Base-by-base conservation (phyloP, 2,329 filamentous ascomycete genomes). In the Colletotrichum cereale region DNA sequence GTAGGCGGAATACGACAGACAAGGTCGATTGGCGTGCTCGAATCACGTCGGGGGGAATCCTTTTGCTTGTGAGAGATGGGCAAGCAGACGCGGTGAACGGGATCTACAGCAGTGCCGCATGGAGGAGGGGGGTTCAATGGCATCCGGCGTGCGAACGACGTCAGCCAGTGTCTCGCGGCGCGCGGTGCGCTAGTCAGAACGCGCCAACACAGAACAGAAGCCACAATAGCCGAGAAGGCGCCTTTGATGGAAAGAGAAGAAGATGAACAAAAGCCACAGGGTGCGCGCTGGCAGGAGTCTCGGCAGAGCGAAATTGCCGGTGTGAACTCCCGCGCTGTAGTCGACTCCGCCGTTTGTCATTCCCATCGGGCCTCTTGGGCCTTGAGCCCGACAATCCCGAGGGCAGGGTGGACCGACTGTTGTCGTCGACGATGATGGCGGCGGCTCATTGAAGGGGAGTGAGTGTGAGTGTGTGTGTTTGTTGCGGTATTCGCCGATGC, bases 251-350 rank as follows among this genome's bases (percentile, higher is more conserved):
- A 58, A 21, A 47, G 16, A 11, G 10, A 36, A n/a, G 21, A 2
- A 36, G 5, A 24, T 16, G 18, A 24, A 40, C 8, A 53, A 53
- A 26, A 34, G 21, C 52, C 38, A 40, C 31, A 29, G 12, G 1
- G 44, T 26, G 16, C 18, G 26, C 24, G 24, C n/a, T 10, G 2
- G 2, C 40, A 48, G 21, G 24, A 14, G 2, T 29, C 44, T 3
- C 16, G 11, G n/a, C 34, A 21, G 34, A 29, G 11, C 24, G 36
- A 63, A 52, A 71, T 63, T 71, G 68, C 68, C 68, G 65, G 68
- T 31, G 31, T 29, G 64, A 71, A 71, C 68, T 71, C 68, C 68
- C 68, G 68, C 56, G 40, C 63, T 62, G 34, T 34, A 52, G 58
- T n/a, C 12, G 57, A 58, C 68, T 71, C 64, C 65, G 68, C 65